Base-by-base conservation (phyloP, 176 grass and related monocot genomes). In the Carex kokanica region DNA sequence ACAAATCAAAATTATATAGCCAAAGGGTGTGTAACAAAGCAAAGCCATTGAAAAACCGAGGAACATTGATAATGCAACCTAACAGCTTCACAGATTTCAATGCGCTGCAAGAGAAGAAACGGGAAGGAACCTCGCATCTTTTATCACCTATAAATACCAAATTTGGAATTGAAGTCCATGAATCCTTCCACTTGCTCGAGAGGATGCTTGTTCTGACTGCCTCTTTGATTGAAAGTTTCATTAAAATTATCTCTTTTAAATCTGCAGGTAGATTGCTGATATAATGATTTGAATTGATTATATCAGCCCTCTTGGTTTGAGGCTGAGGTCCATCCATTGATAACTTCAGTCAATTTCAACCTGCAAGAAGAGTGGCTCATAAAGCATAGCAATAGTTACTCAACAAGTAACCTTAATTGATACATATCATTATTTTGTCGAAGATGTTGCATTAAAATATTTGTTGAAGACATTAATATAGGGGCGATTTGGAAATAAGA, bases 141-240 rank as follows among this genome's bases (percentile, higher is more conserved):
- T 2, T 2, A 57, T 5, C 4, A 57, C 54, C 16, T 57, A 1
- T 56, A 24, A 93, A 83, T 20, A 62, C 45, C 83, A 90, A 58
- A 38, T 83, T 71, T 3, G 88, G 89, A 86, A 90, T 86, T 45
- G 79, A 90, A 75, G 83, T 74, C 88, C 85, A 93, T 74, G 86
- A 66, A 80, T 86, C 81, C 21, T 84, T 67, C 91, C 88, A 93
- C 59, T 40, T 88, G 49, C 83, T 88, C 72, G 73, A 90, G 79
- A 90, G 83, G 57, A 88, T 27, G 60, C 86, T 83, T 70, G 91
- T 90, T 81, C 38, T 20, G 18, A 86, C 64, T 7, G 40, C 40
- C 40, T 41, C 40, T 41, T 41, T 41, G 40, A 41, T 41, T 41
- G 40, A 41, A 41, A 41, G 40, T 41, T 41, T 41, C 6, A 41